Evolutionary conservation across 768 basidiomycete genomes (phyloP).

Genomic region (Pleurotus citrinopileatus): DNA sequence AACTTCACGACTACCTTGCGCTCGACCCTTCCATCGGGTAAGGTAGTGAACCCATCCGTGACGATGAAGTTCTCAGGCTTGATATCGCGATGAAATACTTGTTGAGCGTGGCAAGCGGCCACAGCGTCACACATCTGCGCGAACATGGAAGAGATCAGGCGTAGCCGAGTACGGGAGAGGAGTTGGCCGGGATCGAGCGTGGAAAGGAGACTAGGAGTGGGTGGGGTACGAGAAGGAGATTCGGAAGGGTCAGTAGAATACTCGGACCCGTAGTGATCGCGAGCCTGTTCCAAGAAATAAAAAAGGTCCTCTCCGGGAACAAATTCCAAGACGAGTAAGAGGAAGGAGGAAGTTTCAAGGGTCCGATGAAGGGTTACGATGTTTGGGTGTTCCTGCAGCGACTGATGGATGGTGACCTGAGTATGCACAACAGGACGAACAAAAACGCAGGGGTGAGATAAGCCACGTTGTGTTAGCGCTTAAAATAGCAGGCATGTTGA

Average conservation of each 20-base stretch:
- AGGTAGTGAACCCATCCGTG: constrained; percentile 68
- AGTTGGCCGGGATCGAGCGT: constrained; percentile 76
- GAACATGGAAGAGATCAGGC: constrained; percentile 96
- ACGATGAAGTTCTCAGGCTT: constrained; percentile 99
- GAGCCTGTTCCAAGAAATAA: constrained; percentile 96
- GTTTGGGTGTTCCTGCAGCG: constrained; percentile 84
- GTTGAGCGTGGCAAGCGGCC: constrained; percentile 86
- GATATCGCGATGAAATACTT: constrained; percentile 95
- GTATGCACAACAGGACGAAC: constrained; percentile 12
- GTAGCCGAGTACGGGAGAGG: constrained; percentile 83
- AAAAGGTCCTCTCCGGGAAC: constrained; percentile 97
- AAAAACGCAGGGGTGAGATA: constrained; percentile 12
- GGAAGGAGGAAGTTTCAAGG: constrained; percentile 86
- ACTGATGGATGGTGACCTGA: constrained; percentile 95
- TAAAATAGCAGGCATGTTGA: constrained; percentile 12
- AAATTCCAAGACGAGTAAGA: constrained; percentile 91
- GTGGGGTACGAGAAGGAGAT: constrained; percentile 70
- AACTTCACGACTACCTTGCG: constrained; percentile 95
- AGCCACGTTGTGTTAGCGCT: constrained; percentile 1
- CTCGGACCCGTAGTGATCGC: constrained; percentile 74
- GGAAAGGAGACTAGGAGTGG: constrained; percentile 90
- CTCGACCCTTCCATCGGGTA: constrained; percentile 58
- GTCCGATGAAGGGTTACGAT: constrained; percentile 95
- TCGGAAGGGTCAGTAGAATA: constrained; percentile 37
- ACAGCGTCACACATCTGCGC: constrained; percentile 99